A percentile compares a stretch with the other conserved stretches of the same genome.
phyloP scores from a whole-genome alignment of 179 eudicot species.

The Carnegiea gigantea region DNA sequence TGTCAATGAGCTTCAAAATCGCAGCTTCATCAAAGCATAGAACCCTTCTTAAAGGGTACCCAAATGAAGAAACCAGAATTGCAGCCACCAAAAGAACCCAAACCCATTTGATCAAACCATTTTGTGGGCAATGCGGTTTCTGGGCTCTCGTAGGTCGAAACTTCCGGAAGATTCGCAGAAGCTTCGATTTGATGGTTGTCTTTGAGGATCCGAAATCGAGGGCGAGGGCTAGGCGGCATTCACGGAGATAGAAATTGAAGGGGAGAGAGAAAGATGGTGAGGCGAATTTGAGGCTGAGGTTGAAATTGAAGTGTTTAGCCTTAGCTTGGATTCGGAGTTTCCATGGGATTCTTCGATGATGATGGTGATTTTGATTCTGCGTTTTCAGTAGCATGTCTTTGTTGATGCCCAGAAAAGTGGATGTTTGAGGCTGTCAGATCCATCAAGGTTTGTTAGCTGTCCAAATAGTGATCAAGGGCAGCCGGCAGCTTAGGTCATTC shows the following conservation, averaged over 20 bases:
- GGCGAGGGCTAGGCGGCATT: conserved; percentile 2
- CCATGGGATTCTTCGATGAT: conserved; percentile 17
- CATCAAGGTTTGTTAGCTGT: not conserved
- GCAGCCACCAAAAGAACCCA: conserved; percentile 17
- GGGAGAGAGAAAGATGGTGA: conserved; percentile 3
- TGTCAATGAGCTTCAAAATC: not conserved
- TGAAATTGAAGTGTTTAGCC: conserved; percentile 15
- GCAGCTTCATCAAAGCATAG: conserved; percentile 9
- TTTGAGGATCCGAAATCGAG: conserved; percentile 2
- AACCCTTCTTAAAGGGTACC: not conserved
- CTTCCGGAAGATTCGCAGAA: conserved; percentile 13
- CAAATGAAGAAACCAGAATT: conserved; percentile 16
- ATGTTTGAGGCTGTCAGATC: not conserved
- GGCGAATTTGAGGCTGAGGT: conserved; percentile 9
- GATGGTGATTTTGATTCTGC: not conserved
- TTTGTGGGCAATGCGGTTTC: not conserved
- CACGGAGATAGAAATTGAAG: not conserved
- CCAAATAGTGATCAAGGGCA: no score
- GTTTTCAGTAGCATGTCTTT: conserved; percentile 10
- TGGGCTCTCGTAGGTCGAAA: conserved; percentile 4
- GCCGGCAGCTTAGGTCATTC: no score
- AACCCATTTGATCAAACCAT: not conserved
- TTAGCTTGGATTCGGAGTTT: conserved; percentile 16
- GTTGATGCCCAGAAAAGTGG: not conserved
- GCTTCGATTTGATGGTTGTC: conserved; percentile 21